A percentile compares a stretch with the other conserved stretches of the same genome.
phyloP scores from a whole-genome alignment of 306 rosid species.

The Prosopis cineraria region DNA sequence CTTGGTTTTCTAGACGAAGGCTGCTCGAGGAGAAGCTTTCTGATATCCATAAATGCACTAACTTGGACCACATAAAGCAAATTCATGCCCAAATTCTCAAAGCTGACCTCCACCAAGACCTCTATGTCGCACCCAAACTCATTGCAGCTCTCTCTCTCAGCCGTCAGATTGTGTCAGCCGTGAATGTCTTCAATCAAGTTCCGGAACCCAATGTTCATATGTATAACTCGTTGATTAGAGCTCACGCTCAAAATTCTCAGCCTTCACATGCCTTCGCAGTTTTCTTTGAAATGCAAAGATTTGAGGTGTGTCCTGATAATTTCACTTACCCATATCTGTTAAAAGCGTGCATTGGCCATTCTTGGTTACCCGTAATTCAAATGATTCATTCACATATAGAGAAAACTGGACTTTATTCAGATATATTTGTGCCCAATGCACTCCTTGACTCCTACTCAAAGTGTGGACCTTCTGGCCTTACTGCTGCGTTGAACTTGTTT shows the following conservation, averaged over 20 bases:
- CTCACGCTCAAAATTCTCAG: slow-evolving; percentile 63
- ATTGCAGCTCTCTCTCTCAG: slow-evolving; percentile 69
- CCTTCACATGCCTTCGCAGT: slow-evolving; percentile 43
- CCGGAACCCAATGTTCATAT: slow-evolving; percentile 60
- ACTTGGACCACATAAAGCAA: slow-evolving; percentile 62
- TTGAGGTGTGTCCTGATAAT: slow-evolving; percentile 55
- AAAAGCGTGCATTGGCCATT: slow-evolving; percentile 49
- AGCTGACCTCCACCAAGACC: slow-evolving; percentile 63
- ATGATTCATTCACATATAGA: slow-evolving; percentile 69
- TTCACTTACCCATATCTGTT: slow-evolving; percentile 65
- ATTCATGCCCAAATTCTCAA: slow-evolving; percentile 76
- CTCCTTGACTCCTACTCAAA: slow-evolving; percentile 60
- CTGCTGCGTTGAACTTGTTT: slow-evolving; percentile 57
- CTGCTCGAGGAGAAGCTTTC: slow-evolving; percentile 71
- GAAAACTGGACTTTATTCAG: slow-evolving; percentile 58
- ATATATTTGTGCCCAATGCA: slow-evolving; percentile 73
- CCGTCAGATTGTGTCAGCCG: slow-evolving; percentile 60
- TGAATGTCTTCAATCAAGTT: slow-evolving; percentile 67
- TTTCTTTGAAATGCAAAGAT: slow-evolving; percentile 60
- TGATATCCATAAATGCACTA: slow-evolving; percentile 64
- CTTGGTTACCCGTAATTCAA: slow-evolving; percentile 48
- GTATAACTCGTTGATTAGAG: slow-evolving; percentile 71
- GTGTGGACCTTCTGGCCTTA: slow-evolving; percentile 62
- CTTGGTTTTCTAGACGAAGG: slow-evolving; percentile 78
- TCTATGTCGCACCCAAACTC: slow-evolving; percentile 65